Conservation (phyloP, 306 rosid species). For the Cucumis melo region DNA sequence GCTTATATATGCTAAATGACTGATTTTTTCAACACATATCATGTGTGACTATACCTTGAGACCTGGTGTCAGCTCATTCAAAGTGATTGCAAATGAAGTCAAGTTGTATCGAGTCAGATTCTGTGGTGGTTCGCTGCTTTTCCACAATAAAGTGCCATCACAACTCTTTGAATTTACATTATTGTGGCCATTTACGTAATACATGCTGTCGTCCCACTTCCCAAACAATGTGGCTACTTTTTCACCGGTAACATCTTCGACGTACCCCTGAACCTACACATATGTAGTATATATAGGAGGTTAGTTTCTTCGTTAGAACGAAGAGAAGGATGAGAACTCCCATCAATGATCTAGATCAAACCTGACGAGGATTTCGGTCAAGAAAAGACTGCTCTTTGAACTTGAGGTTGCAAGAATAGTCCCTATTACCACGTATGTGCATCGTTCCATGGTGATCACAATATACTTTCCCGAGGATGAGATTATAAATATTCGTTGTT, state of each 20-base stretch:
- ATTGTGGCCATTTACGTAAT: conserved; percentile 46
- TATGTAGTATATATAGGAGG: background rate
- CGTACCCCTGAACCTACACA: conserved; percentile 57
- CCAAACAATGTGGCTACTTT: conserved; percentile 70
- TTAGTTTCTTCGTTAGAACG: background rate
- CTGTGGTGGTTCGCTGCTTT: conserved; percentile 47
- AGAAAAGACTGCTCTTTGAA: conserved; percentile 92
- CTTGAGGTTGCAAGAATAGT: conserved; percentile 71
- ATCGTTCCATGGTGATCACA: conserved; percentile 95
- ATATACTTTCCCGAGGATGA: conserved; percentile 81
- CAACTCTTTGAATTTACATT: conserved; percentile 46
- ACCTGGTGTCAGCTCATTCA: conserved; percentile 76
- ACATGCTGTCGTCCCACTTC: conserved; percentile 87
- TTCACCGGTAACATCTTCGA: conserved; percentile 55
- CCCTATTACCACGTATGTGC: conserved; percentile 76
- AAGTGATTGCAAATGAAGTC: conserved; percentile 81
- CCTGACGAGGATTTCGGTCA: conserved; percentile 98
- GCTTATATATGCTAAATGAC: conserved; percentile 12
- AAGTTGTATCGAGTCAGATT: conserved; percentile 80
- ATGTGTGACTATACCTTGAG: conserved; percentile 50
- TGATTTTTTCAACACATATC: conserved; percentile 22
- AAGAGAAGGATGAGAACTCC: background rate
- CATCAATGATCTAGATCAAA: conserved; percentile 11
- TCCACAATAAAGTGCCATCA: conserved; percentile 59
- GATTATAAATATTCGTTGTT: conserved; percentile 82